A percentile compares a stretch with the other conserved stretches of the same genome.
These are phyloP conservation scores for Daldinia childiae DNA, from an alignment of 495 filamentous ascomycete species.

Conservation along the genomic window DNA sequence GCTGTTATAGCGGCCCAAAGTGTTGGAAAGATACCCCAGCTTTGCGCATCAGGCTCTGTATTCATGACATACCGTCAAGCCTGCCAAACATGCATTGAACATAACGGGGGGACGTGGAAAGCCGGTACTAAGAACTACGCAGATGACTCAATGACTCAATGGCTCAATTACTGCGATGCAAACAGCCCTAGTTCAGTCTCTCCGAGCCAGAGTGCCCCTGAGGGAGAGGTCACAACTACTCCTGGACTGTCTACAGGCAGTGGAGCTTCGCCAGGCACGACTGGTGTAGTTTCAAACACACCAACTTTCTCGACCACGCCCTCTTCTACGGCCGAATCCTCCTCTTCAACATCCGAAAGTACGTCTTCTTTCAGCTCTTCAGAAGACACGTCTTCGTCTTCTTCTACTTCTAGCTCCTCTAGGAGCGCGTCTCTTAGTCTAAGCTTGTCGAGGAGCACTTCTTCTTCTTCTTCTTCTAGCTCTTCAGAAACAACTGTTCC, in stretches of 20 bases:
- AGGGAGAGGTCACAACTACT: conserved; percentile 30
- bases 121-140: conserved; percentile 38
- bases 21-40: conserved; percentile 54
- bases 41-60: conserved; percentile 60
- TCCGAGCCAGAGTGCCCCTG: conserved; percentile 21
- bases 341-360: conserved; percentile 21
- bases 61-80: conserved; percentile 49
- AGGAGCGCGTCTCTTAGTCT: too few species aligned
- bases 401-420: conserved; percentile 21
- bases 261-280: conserved; percentile 44
- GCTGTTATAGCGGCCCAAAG: conserved; percentile 57
- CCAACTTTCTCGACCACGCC: conserved; percentile 18
- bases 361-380: conserved; percentile 21
- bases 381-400: conserved; percentile 1
- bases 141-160: conserved; percentile 26
- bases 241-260: conserved; percentile 29
- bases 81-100: conserved; percentile 56
- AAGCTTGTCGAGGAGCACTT: neutral
- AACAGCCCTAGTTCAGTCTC: conserved; percentile 3
- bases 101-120: conserved; percentile 29
- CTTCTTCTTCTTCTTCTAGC: conserved; percentile 14
- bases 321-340: conserved; percentile 12
- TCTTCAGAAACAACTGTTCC: conserved; percentile 3
- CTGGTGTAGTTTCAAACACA: conserved; percentile 27
- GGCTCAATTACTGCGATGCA: conserved; percentile 46